Evolutionary conservation across 2,329 filamentous ascomycete genomes (phyloP), one percentile per base, ranked within the genome.

Genomic region (Nemania sp.): DNA sequence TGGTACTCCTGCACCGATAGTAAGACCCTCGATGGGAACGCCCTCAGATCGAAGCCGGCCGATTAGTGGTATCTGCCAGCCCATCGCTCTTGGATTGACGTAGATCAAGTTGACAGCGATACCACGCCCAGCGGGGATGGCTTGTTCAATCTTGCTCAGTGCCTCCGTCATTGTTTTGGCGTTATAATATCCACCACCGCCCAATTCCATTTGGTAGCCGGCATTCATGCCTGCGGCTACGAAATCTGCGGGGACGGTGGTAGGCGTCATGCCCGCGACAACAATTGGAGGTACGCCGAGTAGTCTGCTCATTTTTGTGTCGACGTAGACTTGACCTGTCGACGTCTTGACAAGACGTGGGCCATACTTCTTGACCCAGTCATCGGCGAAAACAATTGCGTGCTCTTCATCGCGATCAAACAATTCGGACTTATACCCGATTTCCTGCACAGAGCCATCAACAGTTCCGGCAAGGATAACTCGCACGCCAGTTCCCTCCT

Each of bases 311-410:
- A 97, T 95, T 81, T 97, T 97, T 64, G 95, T 99, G 75, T 98
- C 93, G 48, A 99, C 91, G 68, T 90, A 97, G 2, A 91, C 97
- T 73, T 93, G 86, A 18, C 95, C 95, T 59, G 86, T 87, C 11
- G 93, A 94, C 13, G 91, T 97, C 78, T 91, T 95, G 69, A 96
- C 88, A 45, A 99, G 83, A 61, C 88, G 90, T n/a, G 96, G 95
- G 10, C 94, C 93, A 73, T 95, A 93, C 75, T 97, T 93, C 77
- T 96, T 96, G 59, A 99, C 92, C 96, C 96, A 99, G 77, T 99
- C 92, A 32, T 92, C 89, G 50, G 95, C 94, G 74, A 92, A 98
- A 76, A 93, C 95, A 72, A 99, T 90, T 5, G 95, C 93, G 71
- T 97, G 87, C 73, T 97, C 91, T 71, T 93, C 92, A 74, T 99